A percentile compares a stretch with the other conserved stretches of the same genome.
Conservation (phyloP, 306 rosid genomes). For the Cucurbita pepo region DNA sequence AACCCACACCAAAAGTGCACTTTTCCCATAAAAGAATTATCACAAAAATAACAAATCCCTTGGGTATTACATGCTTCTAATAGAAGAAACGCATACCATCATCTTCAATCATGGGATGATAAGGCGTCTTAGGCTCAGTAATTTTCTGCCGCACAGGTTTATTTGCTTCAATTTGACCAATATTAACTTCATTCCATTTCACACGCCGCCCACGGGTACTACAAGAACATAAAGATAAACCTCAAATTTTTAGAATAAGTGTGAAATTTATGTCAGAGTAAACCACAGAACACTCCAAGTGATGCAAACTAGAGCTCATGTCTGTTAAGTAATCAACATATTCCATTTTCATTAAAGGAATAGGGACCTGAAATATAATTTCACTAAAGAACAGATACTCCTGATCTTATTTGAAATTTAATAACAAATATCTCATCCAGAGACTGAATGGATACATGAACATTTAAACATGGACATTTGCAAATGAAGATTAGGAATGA, state of each 20-base stretch:
- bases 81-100: conserved; percentile 30
- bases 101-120: conserved; percentile 87
- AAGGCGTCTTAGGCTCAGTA: conserved; percentile 97
- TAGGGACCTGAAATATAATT: background rate
- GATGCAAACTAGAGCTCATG: background rate
- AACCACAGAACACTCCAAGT: background rate
- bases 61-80: background rate
- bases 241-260: background rate
- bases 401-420: background rate
- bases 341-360: background rate
- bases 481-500: background rate
- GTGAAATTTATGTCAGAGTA: background rate
- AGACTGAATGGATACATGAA: background rate
- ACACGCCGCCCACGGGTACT: conserved; percentile 42
- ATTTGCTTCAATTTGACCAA: conserved; percentile 86
- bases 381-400: background rate
- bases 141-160: conserved; percentile 98
- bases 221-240: background rate
- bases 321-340: background rate
- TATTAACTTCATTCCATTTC: conserved; percentile 80
- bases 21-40: background rate
- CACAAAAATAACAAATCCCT: background rate
- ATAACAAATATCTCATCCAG: background rate
- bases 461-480: background rate
- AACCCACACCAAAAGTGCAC: background rate